Evolutionary conservation across 139 green algal genomes (phyloP).

Genomic region (Nannochloris sp.): DNA sequence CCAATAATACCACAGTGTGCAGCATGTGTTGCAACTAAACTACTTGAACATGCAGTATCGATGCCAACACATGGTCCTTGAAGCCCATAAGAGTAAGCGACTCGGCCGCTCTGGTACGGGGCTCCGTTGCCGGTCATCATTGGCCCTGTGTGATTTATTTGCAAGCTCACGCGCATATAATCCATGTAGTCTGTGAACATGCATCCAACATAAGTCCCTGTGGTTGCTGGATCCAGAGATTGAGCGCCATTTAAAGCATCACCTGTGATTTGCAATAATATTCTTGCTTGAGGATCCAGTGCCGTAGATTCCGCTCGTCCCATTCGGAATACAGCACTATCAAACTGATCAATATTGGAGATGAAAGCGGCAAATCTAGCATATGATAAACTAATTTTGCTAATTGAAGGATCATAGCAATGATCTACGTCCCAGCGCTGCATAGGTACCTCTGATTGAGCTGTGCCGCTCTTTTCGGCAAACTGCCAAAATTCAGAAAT

Average conservation of each 20-base stretch:
- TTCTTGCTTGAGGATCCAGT: conserved; percentile 67
- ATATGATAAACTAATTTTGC: not conserved
- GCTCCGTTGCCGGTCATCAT: conserved; percentile 35
- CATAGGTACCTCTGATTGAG: conserved; percentile 45
- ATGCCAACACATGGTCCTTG: conserved; percentile 36
- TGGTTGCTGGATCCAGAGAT: not conserved
- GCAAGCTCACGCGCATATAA: conserved; percentile 2
- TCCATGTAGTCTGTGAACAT: conserved; percentile 41
- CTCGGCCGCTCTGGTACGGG: conserved; percentile 36
- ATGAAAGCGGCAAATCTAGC: conserved; percentile 56
- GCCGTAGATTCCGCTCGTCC: conserved; percentile 32
- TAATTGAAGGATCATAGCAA: conserved; percentile 13
- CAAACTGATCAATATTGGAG: conserved; percentile 44
- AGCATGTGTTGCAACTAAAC: conserved; percentile 37
- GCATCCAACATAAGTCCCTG: conserved; percentile 37
- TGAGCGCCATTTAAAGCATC: conserved; percentile 25
- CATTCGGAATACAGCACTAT: conserved; percentile 55
- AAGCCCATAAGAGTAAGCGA: conserved; percentile 43
- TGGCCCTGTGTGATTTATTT: conserved; percentile 9
- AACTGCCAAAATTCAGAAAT: conserved; percentile 11
- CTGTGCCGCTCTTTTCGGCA: not conserved
- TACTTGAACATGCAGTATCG: conserved; percentile 56
- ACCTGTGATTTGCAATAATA: conserved; percentile 50
- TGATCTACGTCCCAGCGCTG: conserved; percentile 58
- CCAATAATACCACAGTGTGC: conserved; percentile 18